Evolutionary conservation across 495 filamentous ascomycete genomes (phyloP), one percentile per base, ranked within the genome.

Genomic region (Penicillium flavigenum): DNA sequence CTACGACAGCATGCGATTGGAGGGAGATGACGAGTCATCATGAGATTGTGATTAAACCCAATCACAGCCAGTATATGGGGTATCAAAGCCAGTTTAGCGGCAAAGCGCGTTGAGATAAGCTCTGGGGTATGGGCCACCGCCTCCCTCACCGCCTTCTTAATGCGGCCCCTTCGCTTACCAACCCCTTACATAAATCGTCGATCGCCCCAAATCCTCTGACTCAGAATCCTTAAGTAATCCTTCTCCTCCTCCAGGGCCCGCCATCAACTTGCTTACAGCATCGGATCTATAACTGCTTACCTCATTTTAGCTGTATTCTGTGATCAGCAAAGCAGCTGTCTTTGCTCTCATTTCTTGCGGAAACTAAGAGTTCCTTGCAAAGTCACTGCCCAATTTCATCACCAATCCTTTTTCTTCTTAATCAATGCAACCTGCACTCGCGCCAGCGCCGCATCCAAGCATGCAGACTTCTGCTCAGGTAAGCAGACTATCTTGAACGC

Each of bases 401-500:
- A 47, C 24, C 11, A 29, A 48, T 22, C 32, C 24, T 22, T 16
- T 53, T 53, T 19, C 24, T 12, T 17, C 50, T 34, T 42, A 24
- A 58, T 74, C 67, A 47, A 83, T 83, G 81, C 81, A 83, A 69
- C 79, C 80, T 58, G 73, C 76, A 66, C 69, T 83, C 68, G 80
- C 80, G 51, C 80, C 80, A 74, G 80, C 80, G 64, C 81, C 80
- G 67, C 80, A 82, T 73, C 79, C 78, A 68, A 76, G 69, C 65
- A 80, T 81, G 78, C 80, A 81, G 69, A 70, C 73, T 62, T 67
- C 76, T 71, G 76, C 74, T 75, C 80, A 81, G 75, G 81, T 83
- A 82, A 78, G 81, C 74, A 70, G 54, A 63, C 56, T 56, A 62
- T 67, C 60, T 57, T 57, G 57, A 61, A 70, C 62, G 63, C 62